Conservation (phyloP, 345 rosid species). For the Heritiera fomes region DNA sequence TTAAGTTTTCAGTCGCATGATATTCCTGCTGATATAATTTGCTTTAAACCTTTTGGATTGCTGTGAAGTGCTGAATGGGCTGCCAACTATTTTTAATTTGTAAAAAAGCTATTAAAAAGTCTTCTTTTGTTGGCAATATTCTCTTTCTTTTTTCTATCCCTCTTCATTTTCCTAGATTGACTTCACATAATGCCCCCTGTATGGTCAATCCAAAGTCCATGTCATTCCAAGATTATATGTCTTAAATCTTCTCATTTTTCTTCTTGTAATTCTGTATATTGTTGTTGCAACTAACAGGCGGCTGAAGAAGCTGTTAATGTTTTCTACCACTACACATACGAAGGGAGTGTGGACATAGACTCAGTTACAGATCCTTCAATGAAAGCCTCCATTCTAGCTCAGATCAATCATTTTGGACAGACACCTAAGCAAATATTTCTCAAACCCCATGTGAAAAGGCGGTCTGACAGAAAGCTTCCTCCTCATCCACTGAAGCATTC, state of each 20-base stretch:
- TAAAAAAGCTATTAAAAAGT: not conserved
- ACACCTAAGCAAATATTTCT: slow-evolving; percentile 96
- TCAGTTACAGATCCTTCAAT: slow-evolving; percentile 94
- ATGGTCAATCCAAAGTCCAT: not conserved
- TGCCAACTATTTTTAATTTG: not conserved
- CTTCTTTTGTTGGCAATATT: not conserved
- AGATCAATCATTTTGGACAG: slow-evolving; percentile 98
- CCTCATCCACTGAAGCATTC: slow-evolving; percentile 87
- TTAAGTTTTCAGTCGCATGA: not conserved
- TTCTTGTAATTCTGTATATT: slow-evolving; percentile 1
- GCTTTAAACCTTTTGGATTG: not conserved
- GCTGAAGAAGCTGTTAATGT: slow-evolving; percentile 99
- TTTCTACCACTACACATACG: slow-evolving; percentile 98
- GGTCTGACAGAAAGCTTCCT: slow-evolving; percentile 70
- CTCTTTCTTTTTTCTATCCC: slow-evolving; percentile 1
- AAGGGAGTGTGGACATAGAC: slow-evolving; percentile 98
- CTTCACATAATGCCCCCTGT: not conserved
- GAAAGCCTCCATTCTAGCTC: slow-evolving; percentile 99
- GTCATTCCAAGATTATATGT: slow-evolving; percentile 15
- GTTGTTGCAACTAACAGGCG: slow-evolving; percentile 52
- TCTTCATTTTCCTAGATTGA: not conserved
- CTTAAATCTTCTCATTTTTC: slow-evolving; percentile 12
- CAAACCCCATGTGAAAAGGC: slow-evolving; percentile 88
- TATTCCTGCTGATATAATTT: slow-evolving; percentile 10
- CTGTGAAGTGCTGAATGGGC: not conserved